These are phyloP conservation scores for Fomitopsis pulvina DNA, from an alignment of 768 basidiomycete genomes.

Conservation along the genomic window DNA sequence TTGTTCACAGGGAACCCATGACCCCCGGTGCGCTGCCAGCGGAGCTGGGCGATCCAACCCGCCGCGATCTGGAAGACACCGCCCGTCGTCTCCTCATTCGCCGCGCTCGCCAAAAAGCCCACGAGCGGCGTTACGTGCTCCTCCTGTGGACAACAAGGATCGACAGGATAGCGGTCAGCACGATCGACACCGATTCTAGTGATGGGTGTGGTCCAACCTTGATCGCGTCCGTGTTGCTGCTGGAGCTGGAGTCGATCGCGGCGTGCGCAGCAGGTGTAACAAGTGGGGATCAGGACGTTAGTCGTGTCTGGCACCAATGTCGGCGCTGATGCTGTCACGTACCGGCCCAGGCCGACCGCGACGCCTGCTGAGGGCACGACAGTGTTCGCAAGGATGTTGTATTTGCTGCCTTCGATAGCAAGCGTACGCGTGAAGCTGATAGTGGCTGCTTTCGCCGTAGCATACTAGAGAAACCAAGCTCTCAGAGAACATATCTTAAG, in stretches of 20 bases:
- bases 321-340: neutral
- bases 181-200: neutral
- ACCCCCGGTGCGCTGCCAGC: slow-evolving; percentile 91
- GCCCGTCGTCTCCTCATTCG: slow-evolving; percentile 68
- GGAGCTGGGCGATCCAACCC: slow-evolving; percentile 87
- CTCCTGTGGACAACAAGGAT: slow-evolving; percentile 57
- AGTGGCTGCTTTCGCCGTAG: slow-evolving; percentile 89
- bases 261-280: neutral
- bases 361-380: slow-evolving; percentile 79
- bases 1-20: slow-evolving; percentile 79
- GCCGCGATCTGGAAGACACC: slow-evolving; percentile 81
- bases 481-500: slow-evolving; percentile 1
- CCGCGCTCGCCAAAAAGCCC: slow-evolving; percentile 81
- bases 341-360: slow-evolving; percentile 32
- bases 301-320: neutral
- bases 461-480: slow-evolving; percentile 47
- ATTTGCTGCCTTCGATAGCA: slow-evolving; percentile 86
- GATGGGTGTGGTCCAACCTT: slow-evolving; percentile 42
- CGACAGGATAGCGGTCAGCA: neutral
- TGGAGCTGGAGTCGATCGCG: slow-evolving; percentile 3
- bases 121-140: slow-evolving; percentile 91
- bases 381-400: slow-evolving; percentile 83
- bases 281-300: neutral
- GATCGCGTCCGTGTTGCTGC: slow-evolving; percentile 77
- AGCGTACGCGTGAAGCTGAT: slow-evolving; percentile 87